Conservation (phyloP, 371 early-diverging fungal genomes). For the Mycotypha africana region DNA sequence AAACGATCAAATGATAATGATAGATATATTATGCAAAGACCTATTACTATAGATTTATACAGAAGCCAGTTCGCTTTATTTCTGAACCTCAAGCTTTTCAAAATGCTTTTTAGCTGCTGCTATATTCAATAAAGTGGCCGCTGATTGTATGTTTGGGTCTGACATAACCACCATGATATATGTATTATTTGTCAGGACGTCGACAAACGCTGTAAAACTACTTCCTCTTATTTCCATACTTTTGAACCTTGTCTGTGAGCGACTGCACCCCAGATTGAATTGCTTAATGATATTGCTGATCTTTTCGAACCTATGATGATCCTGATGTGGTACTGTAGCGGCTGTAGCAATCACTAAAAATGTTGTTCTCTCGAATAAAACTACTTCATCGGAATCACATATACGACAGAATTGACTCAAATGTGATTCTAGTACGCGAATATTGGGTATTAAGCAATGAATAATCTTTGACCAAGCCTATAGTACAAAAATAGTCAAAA, state of each 20-base stretch:
- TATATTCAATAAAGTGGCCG: constrained; percentile 82
- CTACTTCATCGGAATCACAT: constrained; percentile 92
- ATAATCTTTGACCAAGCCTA: constrained; percentile 97
- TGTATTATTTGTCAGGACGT: constrained; percentile 90
- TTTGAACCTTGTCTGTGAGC: constrained; percentile 80
- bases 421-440: constrained; percentile 71
- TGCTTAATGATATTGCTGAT: constrained; percentile 93
- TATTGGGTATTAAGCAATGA: constrained; percentile 91
- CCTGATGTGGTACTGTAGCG: constrained; percentile 50
- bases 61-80: constrained; percentile 8
- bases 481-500: not conserved
- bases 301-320: constrained; percentile 84
- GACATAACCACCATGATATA: constrained; percentile 91
- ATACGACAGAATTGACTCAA: constrained; percentile 72
- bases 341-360: constrained; percentile 90
- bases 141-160: constrained; percentile 83
- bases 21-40: no score
- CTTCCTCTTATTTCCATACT: constrained; percentile 85
- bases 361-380: constrained; percentile 90
- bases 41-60: no score
- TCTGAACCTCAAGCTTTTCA: constrained; percentile 66
- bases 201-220: constrained; percentile 82
- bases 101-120: constrained; percentile 82
- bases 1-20: no score
- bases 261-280: constrained; percentile 80